phyloP scores from a whole-genome alignment of 345 rosid species.

The Ailanthus altissimus region DNA sequence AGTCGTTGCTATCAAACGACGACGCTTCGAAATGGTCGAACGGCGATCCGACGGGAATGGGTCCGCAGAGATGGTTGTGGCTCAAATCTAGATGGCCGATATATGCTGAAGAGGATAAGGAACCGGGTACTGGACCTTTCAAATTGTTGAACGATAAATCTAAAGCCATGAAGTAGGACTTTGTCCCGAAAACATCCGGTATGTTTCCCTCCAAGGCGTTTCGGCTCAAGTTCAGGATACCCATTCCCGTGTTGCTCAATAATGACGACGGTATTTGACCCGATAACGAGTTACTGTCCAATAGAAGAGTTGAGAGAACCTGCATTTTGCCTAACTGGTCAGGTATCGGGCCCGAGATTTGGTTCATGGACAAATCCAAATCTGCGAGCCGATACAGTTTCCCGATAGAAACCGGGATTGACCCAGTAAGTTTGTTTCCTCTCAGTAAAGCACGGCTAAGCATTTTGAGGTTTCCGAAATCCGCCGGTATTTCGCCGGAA shows the following conservation, averaged over 20 bases:
- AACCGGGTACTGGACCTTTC: constrained; percentile 65
- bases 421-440: constrained; percentile 71
- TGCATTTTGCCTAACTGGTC: constrained; percentile 66
- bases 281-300: constrained; percentile 61
- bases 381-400: constrained; percentile 73
- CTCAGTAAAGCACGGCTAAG: constrained; percentile 72
- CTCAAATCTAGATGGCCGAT: constrained; percentile 87
- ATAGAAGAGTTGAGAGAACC: constrained; percentile 73
- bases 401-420: constrained; percentile 65
- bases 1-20: constrained; percentile 69
- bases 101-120: constrained; percentile 59
- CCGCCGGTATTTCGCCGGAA: constrained; percentile 63
- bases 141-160: constrained; percentile 73
- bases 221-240: constrained; percentile 73
- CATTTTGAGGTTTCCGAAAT: constrained; percentile 72
- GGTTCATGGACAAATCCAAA: constrained; percentile 74
- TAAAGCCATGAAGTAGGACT: constrained; percentile 68
- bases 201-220: constrained; percentile 71
- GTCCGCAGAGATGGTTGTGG: constrained; percentile 85
- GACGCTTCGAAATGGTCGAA: constrained; percentile 72
- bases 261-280: constrained; percentile 62
- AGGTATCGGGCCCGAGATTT: constrained; percentile 59
- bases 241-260: constrained; percentile 58
- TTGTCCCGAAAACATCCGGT: constrained; percentile 75
- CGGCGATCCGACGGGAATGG: constrained; percentile 77